Conservation (phyloP, 2,329 filamentous ascomycete genomes). For the Diaporthe citri region DNA sequence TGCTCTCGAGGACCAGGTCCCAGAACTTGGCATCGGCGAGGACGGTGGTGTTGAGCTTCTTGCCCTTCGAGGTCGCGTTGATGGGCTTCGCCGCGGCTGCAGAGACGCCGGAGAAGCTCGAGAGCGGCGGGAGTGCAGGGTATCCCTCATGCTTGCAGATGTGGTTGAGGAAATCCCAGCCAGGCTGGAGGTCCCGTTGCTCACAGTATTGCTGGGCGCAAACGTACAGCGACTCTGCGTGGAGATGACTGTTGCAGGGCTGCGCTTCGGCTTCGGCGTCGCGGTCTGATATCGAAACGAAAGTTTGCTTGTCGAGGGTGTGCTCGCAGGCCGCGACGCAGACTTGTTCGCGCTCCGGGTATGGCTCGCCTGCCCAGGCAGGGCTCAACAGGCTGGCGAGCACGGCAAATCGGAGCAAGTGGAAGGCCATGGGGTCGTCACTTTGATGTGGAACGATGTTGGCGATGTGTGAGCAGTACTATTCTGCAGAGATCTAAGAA, state of each 20-base stretch:
- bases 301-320: slow-evolving; percentile 14
- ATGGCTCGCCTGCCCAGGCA: slow-evolving; percentile 11
- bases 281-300: neutral
- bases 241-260: neutral
- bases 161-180: neutral
- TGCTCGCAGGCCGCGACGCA: slow-evolving; percentile 23
- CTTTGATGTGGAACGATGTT: too few species aligned
- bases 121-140: neutral
- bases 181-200: slow-evolving; percentile 2
- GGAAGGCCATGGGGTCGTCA: neutral
- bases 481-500: neutral
- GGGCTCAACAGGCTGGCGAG: neutral
- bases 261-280: neutral
- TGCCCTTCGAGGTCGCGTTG: slow-evolving; percentile 16
- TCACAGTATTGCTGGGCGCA: slow-evolving; percentile 6
- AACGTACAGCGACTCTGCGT: slow-evolving; percentile 3
- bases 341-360: slow-evolving; percentile 15
- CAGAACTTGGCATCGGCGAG: neutral
- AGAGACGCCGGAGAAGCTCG: neutral
- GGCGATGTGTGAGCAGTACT: neutral
- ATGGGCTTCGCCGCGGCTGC: neutral
- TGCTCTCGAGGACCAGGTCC: neutral
- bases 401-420: neutral
- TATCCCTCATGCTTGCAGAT: neutral
- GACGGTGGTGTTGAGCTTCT: slow-evolving; percentile 20